Conservation (phyloP, 345 rosid genomes). For the Eucalyptus pauciflora region DNA sequence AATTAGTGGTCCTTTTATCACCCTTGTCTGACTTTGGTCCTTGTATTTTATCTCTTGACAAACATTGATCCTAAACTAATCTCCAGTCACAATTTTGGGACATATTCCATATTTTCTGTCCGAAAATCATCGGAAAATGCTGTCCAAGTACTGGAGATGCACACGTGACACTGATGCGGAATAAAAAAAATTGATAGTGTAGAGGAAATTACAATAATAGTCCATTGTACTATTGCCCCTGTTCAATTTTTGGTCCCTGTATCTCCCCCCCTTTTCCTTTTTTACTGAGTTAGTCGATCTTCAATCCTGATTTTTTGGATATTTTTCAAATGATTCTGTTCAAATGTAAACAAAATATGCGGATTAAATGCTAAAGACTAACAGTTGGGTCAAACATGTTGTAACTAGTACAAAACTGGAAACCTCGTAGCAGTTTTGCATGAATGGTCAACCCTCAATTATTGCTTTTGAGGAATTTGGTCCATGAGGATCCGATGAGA, state of each 20-base stretch:
- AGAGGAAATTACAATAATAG: background rate
- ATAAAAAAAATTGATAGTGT: background rate
- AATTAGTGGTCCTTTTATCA: background rate
- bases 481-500: background rate
- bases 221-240: background rate
- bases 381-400: background rate
- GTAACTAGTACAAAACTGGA: background rate
- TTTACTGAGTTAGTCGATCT: background rate
- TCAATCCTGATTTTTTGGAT: background rate
- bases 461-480: background rate
- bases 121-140: background rate
- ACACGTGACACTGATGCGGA: background rate
- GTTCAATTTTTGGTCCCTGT: background rate
- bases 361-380: background rate
- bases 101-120: background rate
- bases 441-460: background rate
- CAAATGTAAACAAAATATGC: background rate
- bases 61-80: background rate
- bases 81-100: background rate
- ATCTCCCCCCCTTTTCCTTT: accelerated
- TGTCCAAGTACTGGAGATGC: background rate
- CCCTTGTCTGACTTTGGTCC: background rate
- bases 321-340: background rate
- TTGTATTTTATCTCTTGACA: background rate
- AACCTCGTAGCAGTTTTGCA: background rate